A percentile compares a stretch with the other conserved stretches of the same genome.
Evolutionary conservation across 306 rosid genomes (phyloP).

Genomic region (Canavalia gladiata): DNA sequence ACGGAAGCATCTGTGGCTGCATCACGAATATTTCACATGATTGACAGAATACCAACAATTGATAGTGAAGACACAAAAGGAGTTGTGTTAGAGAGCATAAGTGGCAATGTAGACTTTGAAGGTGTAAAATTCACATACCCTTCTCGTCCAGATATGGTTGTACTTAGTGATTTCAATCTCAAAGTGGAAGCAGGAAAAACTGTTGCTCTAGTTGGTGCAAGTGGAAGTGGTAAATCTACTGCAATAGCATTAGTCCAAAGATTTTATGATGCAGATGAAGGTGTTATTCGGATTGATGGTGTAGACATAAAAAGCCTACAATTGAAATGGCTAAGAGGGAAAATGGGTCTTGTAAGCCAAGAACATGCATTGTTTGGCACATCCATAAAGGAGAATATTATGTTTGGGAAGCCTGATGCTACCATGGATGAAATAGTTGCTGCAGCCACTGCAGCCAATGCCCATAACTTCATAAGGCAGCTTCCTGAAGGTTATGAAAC

Average conservation of each 20-base stretch:
- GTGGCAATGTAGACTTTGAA: conserved; percentile 73
- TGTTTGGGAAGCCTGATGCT: conserved; percentile 92
- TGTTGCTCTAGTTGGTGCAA: conserved; percentile 91
- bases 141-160: conserved; percentile 73
- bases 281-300: conserved; percentile 75
- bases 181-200: conserved; percentile 84
- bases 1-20: conserved; percentile 90
- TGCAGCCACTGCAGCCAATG: conserved; percentile 90
- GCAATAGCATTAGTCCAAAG: conserved; percentile 86
- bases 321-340: conserved; percentile 81
- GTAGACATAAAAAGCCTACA: conserved; percentile 73
- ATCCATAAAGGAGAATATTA: conserved; percentile 79
- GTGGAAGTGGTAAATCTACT: conserved; percentile 96
- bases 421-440: conserved; percentile 82
- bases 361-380: conserved; percentile 98
- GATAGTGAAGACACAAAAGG: conserved; percentile 80
- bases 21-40: conserved; percentile 71
- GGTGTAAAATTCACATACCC: conserved; percentile 82
- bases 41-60: conserved; percentile 72
- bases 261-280: conserved; percentile 82
- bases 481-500: conserved; percentile 97
- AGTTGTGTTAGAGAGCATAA: conserved; percentile 57
- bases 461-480: conserved; percentile 90
- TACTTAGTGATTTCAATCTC: conserved; percentile 79
- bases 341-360: conserved; percentile 97